phyloP scores from a whole-genome alignment of 2,329 filamentous ascomycete genomes.

The Exserohilum turcica region DNA sequence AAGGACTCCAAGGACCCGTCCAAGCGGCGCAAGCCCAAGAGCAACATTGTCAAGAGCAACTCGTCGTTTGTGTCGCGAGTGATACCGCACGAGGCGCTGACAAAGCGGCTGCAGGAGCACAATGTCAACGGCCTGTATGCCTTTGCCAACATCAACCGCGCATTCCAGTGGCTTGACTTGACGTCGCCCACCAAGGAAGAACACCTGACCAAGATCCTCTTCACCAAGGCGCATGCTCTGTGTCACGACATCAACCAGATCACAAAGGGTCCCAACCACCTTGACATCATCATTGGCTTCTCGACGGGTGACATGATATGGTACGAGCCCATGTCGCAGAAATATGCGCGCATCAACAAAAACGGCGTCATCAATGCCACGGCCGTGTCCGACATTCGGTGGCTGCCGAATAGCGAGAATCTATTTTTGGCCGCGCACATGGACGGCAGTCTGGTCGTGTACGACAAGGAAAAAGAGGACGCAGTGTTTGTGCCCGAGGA shows the following conservation, averaged over 20 bases:
- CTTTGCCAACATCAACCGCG: slow-evolving; percentile 94
- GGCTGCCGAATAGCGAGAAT: slow-evolving; percentile 93
- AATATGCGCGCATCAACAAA: slow-evolving; percentile 95
- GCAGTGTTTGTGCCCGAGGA: slow-evolving; percentile 76
- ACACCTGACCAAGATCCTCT: slow-evolving; percentile 92
- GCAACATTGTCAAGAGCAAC: slow-evolving; percentile 97
- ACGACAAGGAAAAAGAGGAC: slow-evolving; percentile 97
- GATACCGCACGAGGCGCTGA: slow-evolving; percentile 81
- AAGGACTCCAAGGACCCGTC: slow-evolving; percentile 69
- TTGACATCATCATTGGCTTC: slow-evolving; percentile 94
- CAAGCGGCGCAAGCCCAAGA: slow-evolving; percentile 93
- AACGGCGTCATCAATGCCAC: slow-evolving; percentile 90
- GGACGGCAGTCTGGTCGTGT: slow-evolving; percentile 89
- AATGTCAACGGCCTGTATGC: slow-evolving; percentile 80
- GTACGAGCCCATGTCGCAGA: slow-evolving; percentile 96
- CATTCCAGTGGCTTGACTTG: slow-evolving; percentile 94
- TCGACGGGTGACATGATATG: slow-evolving; percentile 97
- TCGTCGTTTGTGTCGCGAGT: slow-evolving; percentile 98
- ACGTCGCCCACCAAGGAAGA: slow-evolving; percentile 80
- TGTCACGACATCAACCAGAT: slow-evolving; percentile 89
- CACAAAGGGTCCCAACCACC: slow-evolving; percentile 78
- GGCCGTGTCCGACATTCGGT: slow-evolving; percentile 83
- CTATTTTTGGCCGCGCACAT: slow-evolving; percentile 90
- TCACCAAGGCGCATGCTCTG: slow-evolving; percentile 93
- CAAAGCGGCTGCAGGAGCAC: slow-evolving; percentile 79